Evolutionary conservation across 2,329 filamentous ascomycete genomes (phyloP).

Genomic region (Chrysosporium queenslandicum): DNA sequence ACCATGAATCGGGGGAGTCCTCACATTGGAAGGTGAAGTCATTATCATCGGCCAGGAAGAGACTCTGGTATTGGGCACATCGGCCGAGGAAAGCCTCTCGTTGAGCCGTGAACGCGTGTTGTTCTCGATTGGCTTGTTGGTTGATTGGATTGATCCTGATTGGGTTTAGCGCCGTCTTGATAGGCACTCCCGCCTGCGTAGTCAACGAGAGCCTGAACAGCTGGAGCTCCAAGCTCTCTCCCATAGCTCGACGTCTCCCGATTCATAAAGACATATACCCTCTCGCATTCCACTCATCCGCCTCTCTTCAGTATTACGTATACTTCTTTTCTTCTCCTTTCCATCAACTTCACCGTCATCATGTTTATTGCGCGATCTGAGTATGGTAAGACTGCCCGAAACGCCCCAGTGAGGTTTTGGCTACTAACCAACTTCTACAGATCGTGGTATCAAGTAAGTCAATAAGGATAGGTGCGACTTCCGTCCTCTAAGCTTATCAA

Average conservation of each 20-base stretch:
- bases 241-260: not conserved
- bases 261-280: not conserved
- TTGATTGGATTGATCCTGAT: conserved; percentile 14
- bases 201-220: conserved; percentile 5
- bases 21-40: conserved; percentile 19
- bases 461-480: conserved; percentile 15
- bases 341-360: conserved; percentile 43
- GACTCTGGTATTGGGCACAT: conserved; percentile 5
- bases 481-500: conserved; percentile 20
- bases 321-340: conserved; percentile 2
- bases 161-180: conserved; percentile 20
- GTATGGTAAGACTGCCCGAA: conserved; percentile 64
- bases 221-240: conserved; percentile 12
- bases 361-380: conserved; percentile 99
- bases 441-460: conserved; percentile 92
- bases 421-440: conserved; percentile 40
- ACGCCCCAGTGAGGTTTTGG: conserved; percentile 12
- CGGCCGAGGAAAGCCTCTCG: not conserved
- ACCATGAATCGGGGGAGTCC: conserved; percentile 34
- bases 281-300: not conserved
- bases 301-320: not conserved
- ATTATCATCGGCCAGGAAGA: conserved; percentile 21
- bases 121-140: not conserved
- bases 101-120: not conserved
- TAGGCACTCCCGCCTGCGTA: conserved; percentile 19